These are phyloP conservation scores for Leptographium lundbergii DNA, from an alignment of 2,329 filamentous ascomycete species.

Conservation along the genomic window DNA sequence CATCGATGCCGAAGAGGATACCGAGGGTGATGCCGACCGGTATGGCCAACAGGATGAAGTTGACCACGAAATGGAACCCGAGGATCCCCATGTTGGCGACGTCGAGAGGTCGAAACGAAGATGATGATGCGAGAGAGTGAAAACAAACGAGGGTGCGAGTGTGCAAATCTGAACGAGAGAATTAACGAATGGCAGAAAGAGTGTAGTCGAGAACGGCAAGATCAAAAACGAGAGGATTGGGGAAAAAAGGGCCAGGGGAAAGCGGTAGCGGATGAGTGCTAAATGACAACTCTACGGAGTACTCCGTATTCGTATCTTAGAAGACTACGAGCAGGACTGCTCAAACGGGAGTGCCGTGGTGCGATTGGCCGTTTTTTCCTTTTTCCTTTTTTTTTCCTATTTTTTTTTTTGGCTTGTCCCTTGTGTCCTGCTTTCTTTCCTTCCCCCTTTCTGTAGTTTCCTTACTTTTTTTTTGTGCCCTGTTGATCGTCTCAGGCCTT, in stretches of 20 bases:
- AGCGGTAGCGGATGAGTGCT: background rate
- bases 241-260: background rate
- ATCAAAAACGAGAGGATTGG: background rate
- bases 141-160: background rate
- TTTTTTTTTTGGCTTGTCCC: background rate
- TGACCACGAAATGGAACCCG: slow-evolving; percentile 15
- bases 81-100: background rate
- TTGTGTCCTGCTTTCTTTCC: background rate
- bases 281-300: background rate
- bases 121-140: background rate
- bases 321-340: background rate
- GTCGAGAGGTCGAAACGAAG: background rate
- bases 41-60: slow-evolving; percentile 34
- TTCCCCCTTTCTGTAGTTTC: background rate
- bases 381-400: background rate
- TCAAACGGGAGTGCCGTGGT: background rate
- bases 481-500: background rate
- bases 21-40: slow-evolving; percentile 22
- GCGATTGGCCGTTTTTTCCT: background rate
- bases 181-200: background rate
- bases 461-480: background rate
- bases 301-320: background rate
- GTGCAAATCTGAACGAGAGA: background rate
- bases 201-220: background rate
- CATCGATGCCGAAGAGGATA: slow-evolving; percentile 35